A percentile compares a stretch with the other conserved stretches of the same genome.
Evolutionary conservation across 345 rosid species (phyloP).

Genomic region (Adansonia digitata): DNA sequence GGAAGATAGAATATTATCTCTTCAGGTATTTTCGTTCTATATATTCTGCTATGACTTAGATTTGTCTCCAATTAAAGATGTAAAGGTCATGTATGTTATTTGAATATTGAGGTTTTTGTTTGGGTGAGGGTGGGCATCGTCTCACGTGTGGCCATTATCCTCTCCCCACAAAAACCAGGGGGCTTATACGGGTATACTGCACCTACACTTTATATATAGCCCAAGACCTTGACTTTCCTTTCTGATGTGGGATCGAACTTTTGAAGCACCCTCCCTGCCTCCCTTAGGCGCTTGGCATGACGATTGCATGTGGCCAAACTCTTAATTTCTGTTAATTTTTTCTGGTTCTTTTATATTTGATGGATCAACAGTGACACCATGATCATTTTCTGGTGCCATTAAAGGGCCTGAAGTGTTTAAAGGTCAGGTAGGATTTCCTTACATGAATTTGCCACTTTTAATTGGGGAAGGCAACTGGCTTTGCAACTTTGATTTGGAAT

Average conservation of each 20-base stretch:
- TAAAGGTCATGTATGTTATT: not conserved
- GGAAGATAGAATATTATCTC: conserved; percentile 79
- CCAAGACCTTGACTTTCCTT: too few relatives aligned
- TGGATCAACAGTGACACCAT: not conserved
- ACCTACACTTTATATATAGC: too few relatives aligned
- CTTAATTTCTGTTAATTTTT: not conserved
- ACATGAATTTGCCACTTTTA: not conserved
- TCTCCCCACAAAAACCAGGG: too few relatives aligned
- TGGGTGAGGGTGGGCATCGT: not conserved
- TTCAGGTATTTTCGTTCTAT: conserved; percentile 56
- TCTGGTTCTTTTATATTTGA: not conserved
- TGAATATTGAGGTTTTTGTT: not conserved
- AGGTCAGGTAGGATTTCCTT: not conserved
- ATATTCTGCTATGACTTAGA: not conserved
- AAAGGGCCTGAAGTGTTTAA: not conserved
- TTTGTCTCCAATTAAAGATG: not conserved
- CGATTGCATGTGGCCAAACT: not conserved
- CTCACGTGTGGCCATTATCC: too few relatives aligned
- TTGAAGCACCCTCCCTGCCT: too few relatives aligned
- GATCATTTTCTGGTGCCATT: not conserved
- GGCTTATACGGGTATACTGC: too few relatives aligned
- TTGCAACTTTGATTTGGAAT: not conserved
- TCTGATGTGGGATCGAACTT: too few relatives aligned
- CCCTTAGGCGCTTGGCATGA: too few relatives aligned
- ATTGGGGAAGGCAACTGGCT: not conserved